These are phyloP conservation scores for Phytophthora constricta DNA, from an alignment of 352 stramenopile genomes.

Conservation along the genomic window DNA sequence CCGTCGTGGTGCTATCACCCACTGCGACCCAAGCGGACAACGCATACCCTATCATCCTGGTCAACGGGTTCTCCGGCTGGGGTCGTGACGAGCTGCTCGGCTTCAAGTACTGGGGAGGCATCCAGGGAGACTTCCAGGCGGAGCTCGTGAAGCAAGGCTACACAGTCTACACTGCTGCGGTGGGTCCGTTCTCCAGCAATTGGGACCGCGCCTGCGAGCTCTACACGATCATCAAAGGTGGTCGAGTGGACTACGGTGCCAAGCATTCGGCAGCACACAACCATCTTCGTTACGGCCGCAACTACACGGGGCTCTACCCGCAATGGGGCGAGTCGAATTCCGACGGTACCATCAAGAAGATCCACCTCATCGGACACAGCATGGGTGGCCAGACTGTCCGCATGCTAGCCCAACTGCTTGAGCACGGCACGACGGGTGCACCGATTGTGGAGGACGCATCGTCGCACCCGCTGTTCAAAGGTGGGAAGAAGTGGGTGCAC, in stretches of 20 bases:
- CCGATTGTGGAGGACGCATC: constrained; percentile 37
- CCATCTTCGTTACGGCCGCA: constrained; percentile 48
- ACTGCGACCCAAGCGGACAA: too few relatives aligned
- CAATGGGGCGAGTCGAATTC: constrained; percentile 57
- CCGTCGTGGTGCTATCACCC: background rate
- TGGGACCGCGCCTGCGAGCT: constrained; percentile 71
- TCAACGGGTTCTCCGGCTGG: constrained; percentile 62
- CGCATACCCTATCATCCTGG: constrained; percentile 57
- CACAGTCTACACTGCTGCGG: constrained; percentile 53
- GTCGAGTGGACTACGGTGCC: constrained; percentile 49
- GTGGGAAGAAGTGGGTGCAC: constrained; percentile 64
- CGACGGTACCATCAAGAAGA: constrained; percentile 59
- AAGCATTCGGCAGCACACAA: constrained; percentile 44
- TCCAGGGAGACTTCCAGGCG: constrained; percentile 53
- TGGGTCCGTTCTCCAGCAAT: constrained; percentile 66
- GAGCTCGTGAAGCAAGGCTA: constrained; percentile 51
- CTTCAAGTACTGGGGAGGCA: constrained; percentile 58
- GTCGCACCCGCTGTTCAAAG: constrained; percentile 49
- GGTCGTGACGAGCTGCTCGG: constrained; percentile 47
- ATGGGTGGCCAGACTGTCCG: constrained; percentile 80
- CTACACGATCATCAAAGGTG: constrained; percentile 69
- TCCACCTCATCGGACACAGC: constrained; percentile 76
- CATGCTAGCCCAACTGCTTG: constrained; percentile 70
- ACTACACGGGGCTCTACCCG: constrained; percentile 57
- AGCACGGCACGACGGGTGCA: constrained; percentile 53